phyloP scores from a whole-genome alignment of 2,329 filamentous ascomycete species.

The Decorospora gaudefroyi region DNA sequence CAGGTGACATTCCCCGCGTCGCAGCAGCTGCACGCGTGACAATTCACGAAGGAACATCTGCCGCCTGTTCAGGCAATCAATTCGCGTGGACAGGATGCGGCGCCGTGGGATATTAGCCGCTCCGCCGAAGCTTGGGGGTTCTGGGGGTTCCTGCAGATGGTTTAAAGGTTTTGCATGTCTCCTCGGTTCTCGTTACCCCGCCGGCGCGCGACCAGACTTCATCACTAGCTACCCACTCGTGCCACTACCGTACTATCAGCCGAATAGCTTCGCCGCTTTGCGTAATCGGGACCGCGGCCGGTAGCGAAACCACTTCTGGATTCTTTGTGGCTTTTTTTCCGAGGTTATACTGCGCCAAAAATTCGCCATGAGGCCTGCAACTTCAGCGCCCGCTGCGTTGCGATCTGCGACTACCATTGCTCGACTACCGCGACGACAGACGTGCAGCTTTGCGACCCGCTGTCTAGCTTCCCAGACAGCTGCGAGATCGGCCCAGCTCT shows the following conservation, averaged over 20 bases:
- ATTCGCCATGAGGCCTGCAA: conserved; percentile 39
- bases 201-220: conserved; percentile 29
- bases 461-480: conserved; percentile 31
- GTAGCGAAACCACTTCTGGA: conserved; percentile 22
- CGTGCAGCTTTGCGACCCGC: conserved; percentile 38
- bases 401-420: conserved; percentile 31
- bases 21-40: conserved; percentile 17
- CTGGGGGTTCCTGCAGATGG: conserved; percentile 17
- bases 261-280: conserved; percentile 18
- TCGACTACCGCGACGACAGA: conserved; percentile 28
- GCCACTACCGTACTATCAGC: conserved; percentile 14
- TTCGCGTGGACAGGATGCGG: conserved; percentile 4
- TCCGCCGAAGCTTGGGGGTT: conserved; percentile 19
- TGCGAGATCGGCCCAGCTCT: conserved; percentile 32
- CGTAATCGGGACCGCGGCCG: conserved; percentile 35
- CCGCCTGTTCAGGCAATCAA: conserved; percentile 19
- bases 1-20: conserved; percentile 16
- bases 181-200: conserved; percentile 43
- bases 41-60: conserved; percentile 10
- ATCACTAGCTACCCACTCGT: no score
- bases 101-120: conserved; percentile 23
- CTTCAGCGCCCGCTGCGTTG: conserved; percentile 33
- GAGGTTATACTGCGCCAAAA: conserved; percentile 33
- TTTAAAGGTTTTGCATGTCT: conserved; percentile 19
- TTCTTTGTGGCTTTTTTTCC: conserved; percentile 23